These are phyloP conservation scores for Nissolia schottii DNA, from an alignment of 306 rosid species.

Conservation along the genomic window DNA sequence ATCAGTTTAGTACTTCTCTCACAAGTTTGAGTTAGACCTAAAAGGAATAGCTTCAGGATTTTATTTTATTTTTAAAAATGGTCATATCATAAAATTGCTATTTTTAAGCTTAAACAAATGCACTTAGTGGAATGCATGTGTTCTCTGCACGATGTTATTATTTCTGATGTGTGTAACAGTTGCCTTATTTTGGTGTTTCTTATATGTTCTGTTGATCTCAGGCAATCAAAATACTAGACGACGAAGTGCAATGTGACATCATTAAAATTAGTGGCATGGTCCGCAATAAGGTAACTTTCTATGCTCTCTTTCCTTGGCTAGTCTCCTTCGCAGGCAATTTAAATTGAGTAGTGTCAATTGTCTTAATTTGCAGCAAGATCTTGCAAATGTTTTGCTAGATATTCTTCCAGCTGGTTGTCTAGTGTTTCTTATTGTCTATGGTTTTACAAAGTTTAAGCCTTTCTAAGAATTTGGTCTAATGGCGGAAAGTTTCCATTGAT, in stretches of 20 bases:
- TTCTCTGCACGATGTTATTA: neutral
- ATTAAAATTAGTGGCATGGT: conserved; percentile 77
- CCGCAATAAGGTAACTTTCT: conserved; percentile 61
- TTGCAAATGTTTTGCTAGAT: neutral
- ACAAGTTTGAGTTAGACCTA: neutral
- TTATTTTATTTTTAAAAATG: too few species aligned
- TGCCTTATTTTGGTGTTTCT: conserved; percentile 3
- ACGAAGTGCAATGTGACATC: conserved; percentile 82
- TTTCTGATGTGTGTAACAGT: neutral
- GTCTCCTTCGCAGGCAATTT: neutral
- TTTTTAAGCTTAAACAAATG: neutral
- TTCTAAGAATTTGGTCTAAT: neutral
- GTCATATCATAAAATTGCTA: neutral
- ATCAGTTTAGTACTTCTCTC: neutral
- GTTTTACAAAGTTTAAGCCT: neutral
- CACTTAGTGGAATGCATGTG: neutral
- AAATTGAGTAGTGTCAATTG: neutral
- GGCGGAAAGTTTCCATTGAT: neutral
- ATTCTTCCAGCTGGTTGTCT: neutral
- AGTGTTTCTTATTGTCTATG: neutral
- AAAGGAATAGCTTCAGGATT: neutral
- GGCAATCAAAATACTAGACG: conserved; percentile 81
- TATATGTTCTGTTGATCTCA: conserved; percentile 17
- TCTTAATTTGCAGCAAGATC: neutral
- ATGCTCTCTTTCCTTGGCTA: neutral